phyloP scores from a whole-genome alignment of 495 filamentous ascomycete species.

The Venustampulla echinocandica region DNA sequence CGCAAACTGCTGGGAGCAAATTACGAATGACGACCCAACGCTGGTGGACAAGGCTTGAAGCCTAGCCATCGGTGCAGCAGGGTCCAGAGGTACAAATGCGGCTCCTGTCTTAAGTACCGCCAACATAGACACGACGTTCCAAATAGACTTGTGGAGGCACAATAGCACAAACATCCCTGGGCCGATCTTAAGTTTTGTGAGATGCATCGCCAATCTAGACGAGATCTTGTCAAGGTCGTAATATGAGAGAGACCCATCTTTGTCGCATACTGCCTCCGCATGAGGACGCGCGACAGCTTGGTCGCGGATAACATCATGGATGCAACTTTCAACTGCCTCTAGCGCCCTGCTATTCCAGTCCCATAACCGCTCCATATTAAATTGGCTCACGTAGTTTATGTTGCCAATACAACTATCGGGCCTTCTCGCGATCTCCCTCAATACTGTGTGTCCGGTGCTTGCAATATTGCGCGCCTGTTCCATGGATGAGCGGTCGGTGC shows the following conservation, averaged over 20 bases:
- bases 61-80: conserved; percentile 24
- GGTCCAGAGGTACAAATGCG: conserved; percentile 42
- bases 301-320: conserved; percentile 4
- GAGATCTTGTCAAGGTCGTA: conserved; percentile 2
- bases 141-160: conserved; percentile 37
- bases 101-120: conserved; percentile 35
- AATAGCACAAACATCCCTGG: conserved; percentile 3
- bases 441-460: not conserved
- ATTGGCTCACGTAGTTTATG: not conserved
- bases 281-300: not conserved
- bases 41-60: conserved; percentile 1
- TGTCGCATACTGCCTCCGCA: conserved; percentile 9
- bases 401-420: not conserved
- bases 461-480: not conserved
- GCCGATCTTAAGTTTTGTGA: not conserved
- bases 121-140: conserved; percentile 32
- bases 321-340: not conserved
- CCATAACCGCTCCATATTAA: not conserved
- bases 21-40: conserved; percentile 1
- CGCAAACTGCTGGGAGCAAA: not conserved
- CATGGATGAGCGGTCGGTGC: not conserved
- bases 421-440: not conserved
- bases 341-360: not conserved
- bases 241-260: conserved; percentile 31
- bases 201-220: not conserved